Evolutionary conservation across 345 rosid species (phyloP), one percentile per base, ranked within the genome.

Genomic region (Sisymbrium irio): DNA sequence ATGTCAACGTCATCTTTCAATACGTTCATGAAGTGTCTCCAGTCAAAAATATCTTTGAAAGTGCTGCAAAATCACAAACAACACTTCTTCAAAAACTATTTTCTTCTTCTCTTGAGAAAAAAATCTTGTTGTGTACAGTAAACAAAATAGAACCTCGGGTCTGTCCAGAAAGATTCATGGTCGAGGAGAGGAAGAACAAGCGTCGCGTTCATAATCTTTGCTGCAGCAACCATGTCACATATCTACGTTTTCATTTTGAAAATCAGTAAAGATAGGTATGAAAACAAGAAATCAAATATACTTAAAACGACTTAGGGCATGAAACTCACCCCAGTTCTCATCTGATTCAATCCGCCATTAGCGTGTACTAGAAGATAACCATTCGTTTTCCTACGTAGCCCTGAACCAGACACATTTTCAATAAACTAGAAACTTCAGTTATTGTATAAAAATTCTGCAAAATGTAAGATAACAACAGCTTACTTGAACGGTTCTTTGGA

Each of bases 261-360:
- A 62, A 19, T 5, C 61, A 40, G 40, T 25, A 5, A 55, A 69
- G 56, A 15, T 30, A 57, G 51, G 60, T 25, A 15, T 22, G 12
- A 42, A 62, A 14, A 67, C 22, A 62, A 5, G 61, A 32, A 22
- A 39, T 27, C 53, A 72, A 45, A 41, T 15, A 0, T 18, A 3
- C 47, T 25, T 41, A 25, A 41, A 35, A 76, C 2, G n/a, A 42
- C 55, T 64, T 50, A n/a, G 12, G 7, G 22, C 27, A 54, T 32
- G 61, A 32, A 56, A 81, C 93, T 79, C 80, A 92, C 99, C 39
- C 98, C 98, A 28, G 97, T 88, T 85, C 98, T 90, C 99, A 96
- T 96, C 85, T 96, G 99, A 85, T 96, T 96, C 83, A 96, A 60
- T 72, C 99, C 99, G 25, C 98, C 99, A 66, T 92, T 96, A 2